These are phyloP conservation scores for Trichoderma koningiopsis DNA, from an alignment of 2,329 filamentous ascomycete genomes.

Conservation along the genomic window DNA sequence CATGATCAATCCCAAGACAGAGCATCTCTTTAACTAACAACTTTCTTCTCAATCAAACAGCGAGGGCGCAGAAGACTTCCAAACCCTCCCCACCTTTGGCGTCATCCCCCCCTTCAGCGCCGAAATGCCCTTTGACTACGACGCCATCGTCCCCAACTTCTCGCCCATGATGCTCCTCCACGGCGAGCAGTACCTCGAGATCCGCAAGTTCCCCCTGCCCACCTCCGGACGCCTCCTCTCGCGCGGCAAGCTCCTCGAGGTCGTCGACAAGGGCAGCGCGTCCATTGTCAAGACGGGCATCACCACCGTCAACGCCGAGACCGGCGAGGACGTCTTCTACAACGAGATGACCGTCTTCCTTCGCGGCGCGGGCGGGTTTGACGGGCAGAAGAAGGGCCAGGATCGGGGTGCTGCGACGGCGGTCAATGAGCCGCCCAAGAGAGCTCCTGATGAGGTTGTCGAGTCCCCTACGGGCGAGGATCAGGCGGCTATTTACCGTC, in stretches of 20 bases:
- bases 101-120: constrained; percentile 94
- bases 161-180: constrained; percentile 98
- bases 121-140: constrained; percentile 74
- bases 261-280: constrained; percentile 92
- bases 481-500: constrained; percentile 89
- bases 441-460: constrained; percentile 76
- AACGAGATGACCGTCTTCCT: constrained; percentile 95
- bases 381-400: constrained; percentile 73
- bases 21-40: constrained; percentile 21
- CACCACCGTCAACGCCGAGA: constrained; percentile 81
- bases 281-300: constrained; percentile 79
- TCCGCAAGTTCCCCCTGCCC: constrained; percentile 88
- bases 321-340: constrained; percentile 91
- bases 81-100: constrained; percentile 91
- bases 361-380: constrained; percentile 87
- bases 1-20: too few relatives aligned
- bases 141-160: constrained; percentile 91
- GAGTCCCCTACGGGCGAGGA: constrained; percentile 87
- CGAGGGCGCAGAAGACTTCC: constrained; percentile 89
- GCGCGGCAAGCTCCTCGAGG: constrained; percentile 81
- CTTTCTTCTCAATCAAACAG: constrained; percentile 32
- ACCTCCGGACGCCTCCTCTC: constrained; percentile 77
- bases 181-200: constrained; percentile 96
- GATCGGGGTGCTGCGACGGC: constrained; percentile 82
- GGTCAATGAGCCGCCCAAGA: constrained; percentile 74